Conservation (phyloP, 306 rosid species). For the Corylus avellana region DNA sequence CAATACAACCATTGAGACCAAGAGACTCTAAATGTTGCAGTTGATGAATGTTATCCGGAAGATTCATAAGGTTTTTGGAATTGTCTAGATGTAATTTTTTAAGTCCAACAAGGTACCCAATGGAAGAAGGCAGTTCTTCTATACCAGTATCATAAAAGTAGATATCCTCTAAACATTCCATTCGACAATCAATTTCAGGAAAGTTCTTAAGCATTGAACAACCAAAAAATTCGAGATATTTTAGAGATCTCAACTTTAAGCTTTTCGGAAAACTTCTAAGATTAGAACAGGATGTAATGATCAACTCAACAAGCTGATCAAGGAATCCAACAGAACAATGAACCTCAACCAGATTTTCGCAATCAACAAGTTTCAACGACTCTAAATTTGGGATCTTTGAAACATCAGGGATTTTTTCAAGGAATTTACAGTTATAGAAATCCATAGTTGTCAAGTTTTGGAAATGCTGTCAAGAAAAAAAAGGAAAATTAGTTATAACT, state of each 20-base stretch:
- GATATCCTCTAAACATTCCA: neutral
- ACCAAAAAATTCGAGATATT: neutral
- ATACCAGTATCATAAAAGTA: too few species aligned
- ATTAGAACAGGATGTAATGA: constrained; percentile 2
- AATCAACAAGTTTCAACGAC: neutral
- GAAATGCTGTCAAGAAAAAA: constrained; percentile 16
- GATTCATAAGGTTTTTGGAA: too few species aligned
- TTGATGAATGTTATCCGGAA: too few species aligned
- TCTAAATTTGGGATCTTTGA: constrained; percentile 29
- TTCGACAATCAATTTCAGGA: neutral
- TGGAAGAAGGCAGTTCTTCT: neutral
- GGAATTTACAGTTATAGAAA: constrained; percentile 1
- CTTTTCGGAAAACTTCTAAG: constrained; percentile 12
- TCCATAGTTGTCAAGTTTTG: constrained; percentile 15
- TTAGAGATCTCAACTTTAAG: constrained; percentile 23
- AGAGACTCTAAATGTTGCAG: too few species aligned
- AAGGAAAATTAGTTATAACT: neutral
- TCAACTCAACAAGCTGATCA: constrained; percentile 11
- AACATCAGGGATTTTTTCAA: constrained; percentile 27
- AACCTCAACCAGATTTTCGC: constrained; percentile 25
- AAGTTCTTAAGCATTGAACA: neutral
- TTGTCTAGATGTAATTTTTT: too few species aligned
- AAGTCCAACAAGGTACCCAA: neutral
- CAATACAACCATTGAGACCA: too few species aligned
- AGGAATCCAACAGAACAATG: constrained; percentile 38